phyloP scores from a whole-genome alignment of 179 eudicot species.

The Nepenthes alata region DNA sequence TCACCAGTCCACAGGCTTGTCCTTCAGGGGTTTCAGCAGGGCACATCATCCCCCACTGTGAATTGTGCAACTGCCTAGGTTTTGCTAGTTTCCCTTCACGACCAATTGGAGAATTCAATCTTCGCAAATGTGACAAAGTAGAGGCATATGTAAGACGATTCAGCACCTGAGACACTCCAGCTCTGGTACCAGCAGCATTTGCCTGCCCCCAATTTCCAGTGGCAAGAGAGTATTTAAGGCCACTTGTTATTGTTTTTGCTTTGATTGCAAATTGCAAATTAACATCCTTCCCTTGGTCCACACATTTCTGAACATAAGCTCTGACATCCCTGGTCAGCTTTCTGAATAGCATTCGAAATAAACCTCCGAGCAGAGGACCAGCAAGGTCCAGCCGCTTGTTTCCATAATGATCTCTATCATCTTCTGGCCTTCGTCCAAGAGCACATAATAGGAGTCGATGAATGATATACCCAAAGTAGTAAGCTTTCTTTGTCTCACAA shows the following conservation, averaged over 20 bases:
- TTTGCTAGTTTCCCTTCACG: conserved; percentile 98
- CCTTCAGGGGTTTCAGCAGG: conserved; percentile 99
- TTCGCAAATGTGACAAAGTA: conserved; percentile 82
- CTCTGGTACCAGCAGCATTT: conserved; percentile 96
- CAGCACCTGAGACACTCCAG: conserved; percentile 98
- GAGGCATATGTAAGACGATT: conserved; percentile 95
- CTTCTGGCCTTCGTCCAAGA: conserved; percentile 85
- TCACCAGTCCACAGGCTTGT: conserved; percentile 95
- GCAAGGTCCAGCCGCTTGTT: conserved; percentile 97
- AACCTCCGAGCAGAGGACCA: conserved; percentile 93
- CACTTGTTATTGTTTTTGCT: conserved; percentile 96
- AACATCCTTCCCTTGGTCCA: conserved; percentile 85
- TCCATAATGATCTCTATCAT: conserved; percentile 97
- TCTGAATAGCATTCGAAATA: conserved; percentile 84
- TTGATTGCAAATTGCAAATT: conserved; percentile 91
- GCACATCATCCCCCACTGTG: conserved; percentile 99
- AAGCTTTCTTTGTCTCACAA: conserved; percentile 96
- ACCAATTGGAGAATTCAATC: conserved; percentile 91
- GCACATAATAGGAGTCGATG: conserved; percentile 93
- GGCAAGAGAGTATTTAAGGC: conserved; percentile 89
- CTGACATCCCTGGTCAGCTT: conserved; percentile 94
- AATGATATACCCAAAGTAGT: conserved; percentile 91
- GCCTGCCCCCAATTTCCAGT: conserved; percentile 99
- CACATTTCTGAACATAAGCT: conserved; percentile 88
- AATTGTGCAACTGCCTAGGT: conserved; percentile 94